Conservation (phyloP, 257 asterid species). For the Fraxinus americana region DNA sequence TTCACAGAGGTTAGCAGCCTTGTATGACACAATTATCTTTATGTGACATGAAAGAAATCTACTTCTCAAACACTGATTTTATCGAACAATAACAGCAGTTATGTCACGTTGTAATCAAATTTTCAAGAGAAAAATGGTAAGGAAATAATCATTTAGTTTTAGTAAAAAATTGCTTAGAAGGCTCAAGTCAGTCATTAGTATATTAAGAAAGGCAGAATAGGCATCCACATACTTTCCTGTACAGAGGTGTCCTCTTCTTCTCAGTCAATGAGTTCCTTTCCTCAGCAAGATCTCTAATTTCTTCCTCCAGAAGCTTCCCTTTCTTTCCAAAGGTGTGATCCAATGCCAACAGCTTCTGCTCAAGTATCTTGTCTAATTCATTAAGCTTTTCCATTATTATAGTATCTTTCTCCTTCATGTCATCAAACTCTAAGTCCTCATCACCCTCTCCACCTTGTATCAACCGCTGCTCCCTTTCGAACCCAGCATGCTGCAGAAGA, state of each 20-base stretch:
- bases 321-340: slow-evolving; percentile 89
- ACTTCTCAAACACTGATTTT: background rate
- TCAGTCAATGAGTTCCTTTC: slow-evolving; percentile 90
- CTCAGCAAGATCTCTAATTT: slow-evolving; percentile 92
- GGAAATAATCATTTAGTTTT: slow-evolving; percentile 6
- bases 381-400: slow-evolving; percentile 70
- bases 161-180: slow-evolving; percentile 4
- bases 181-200: background rate
- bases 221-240: slow-evolving; percentile 67
- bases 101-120: background rate
- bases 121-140: background rate
- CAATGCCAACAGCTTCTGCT: slow-evolving; percentile 73
- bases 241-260: slow-evolving; percentile 83
- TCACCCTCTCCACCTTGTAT: slow-evolving; percentile 47
- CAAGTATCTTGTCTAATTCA: slow-evolving; percentile 71
- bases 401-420: slow-evolving; percentile 80
- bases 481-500: slow-evolving; percentile 46
- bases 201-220: slow-evolving; percentile 5
- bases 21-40: background rate
- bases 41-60: background rate
- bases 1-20: background rate
- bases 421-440: slow-evolving; percentile 66
- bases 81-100: background rate
- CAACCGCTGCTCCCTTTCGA: slow-evolving; percentile 50
- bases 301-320: slow-evolving; percentile 87